Base-by-base conservation (phyloP, 2,329 filamentous ascomycete species). In the Pleoardoris graminearum region DNA sequence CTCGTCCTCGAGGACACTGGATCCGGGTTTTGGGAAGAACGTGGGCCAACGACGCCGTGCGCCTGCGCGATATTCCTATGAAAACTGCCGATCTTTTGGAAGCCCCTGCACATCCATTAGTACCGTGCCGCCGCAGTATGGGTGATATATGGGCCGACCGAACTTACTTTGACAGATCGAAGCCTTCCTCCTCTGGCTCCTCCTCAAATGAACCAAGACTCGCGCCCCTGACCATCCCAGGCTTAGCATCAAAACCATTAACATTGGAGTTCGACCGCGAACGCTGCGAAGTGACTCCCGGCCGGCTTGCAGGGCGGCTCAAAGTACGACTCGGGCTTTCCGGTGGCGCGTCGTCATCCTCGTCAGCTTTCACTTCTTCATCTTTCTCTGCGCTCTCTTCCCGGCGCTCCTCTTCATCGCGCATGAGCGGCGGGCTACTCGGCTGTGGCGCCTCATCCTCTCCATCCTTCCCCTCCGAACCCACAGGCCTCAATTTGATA, bases 111-210 rank as follows among this genome's bases (percentile, higher is more conserved):
- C 5, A 17, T 14, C 30, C 11, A 4, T 25, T 12, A 3, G 32
- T 17, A 46, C 14, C 3, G 7, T 16, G 10, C 23, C 11, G 33
- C 11, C 39, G 12, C 27, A n/a, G n/a, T n/a, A n/a, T n/a, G n/a
- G n/a, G n/a, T n/a, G n/a, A n/a, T n/a, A n/a, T n/a, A n/a, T n/a
- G n/a, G n/a, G n/a, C n/a, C n/a, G n/a, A n/a, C n/a, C n/a, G n/a
- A 11, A 70, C 76, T 71, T 68, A 79, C 77, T 79, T 80, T 39
- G 74, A 75, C 39, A 80, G 67, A 68, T 80, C 78, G 51, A 79
- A 79, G 14, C 76, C 74, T 47, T 76, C 76, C 37, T 78, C 76
- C 42, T 75, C 77, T 6, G 73, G 67, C 25, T 76, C 74, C 22
- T 74, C 72, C 19, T 71, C 70, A 46, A 74, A 73, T 37, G 61